A percentile compares a stretch with the other conserved stretches of the same genome.
Evolutionary conservation across 176 grass and related monocot genomes (phyloP).

Genomic region (Rhynchospora pubera): DNA sequence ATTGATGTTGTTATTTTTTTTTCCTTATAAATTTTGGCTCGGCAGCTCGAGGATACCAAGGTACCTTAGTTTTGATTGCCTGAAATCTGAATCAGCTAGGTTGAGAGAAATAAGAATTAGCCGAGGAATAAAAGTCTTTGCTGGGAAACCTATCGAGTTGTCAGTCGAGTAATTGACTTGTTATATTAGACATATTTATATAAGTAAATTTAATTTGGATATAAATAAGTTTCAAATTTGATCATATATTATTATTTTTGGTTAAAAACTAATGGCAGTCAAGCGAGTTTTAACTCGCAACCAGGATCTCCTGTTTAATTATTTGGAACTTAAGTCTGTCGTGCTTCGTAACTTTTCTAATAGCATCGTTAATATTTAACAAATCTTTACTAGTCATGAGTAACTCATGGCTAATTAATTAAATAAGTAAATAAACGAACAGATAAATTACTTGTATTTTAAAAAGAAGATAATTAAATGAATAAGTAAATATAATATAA

Average conservation of each 20-base stretch:
- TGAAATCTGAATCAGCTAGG: constrained; percentile 53
- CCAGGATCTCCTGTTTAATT: background rate
- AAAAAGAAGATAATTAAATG: too few relatives aligned
- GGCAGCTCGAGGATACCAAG: constrained; percentile 72
- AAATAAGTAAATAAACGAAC: too few relatives aligned
- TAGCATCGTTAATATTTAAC: background rate
- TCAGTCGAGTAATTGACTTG: background rate
- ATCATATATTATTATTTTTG: background rate
- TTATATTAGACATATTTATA: background rate
- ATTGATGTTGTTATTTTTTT: background rate
- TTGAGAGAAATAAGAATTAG: constrained; percentile 37
- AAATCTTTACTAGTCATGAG: background rate
- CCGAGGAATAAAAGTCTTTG: background rate
- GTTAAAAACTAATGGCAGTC: background rate
- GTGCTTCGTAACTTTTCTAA: background rate
- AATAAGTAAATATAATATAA: too few relatives aligned
- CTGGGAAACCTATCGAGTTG: background rate
- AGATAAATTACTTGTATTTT: too few relatives aligned
- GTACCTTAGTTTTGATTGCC: constrained; percentile 41
- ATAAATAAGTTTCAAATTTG: background rate
- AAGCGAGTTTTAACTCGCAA: background rate
- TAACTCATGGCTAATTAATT: too few relatives aligned
- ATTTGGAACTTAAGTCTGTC: background rate
- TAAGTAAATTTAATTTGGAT: background rate
- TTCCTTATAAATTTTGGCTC: constrained; percentile 1